phyloP scores from a whole-genome alignment of 495 filamentous ascomycete genomes.

The Penicillium paradoxum region DNA sequence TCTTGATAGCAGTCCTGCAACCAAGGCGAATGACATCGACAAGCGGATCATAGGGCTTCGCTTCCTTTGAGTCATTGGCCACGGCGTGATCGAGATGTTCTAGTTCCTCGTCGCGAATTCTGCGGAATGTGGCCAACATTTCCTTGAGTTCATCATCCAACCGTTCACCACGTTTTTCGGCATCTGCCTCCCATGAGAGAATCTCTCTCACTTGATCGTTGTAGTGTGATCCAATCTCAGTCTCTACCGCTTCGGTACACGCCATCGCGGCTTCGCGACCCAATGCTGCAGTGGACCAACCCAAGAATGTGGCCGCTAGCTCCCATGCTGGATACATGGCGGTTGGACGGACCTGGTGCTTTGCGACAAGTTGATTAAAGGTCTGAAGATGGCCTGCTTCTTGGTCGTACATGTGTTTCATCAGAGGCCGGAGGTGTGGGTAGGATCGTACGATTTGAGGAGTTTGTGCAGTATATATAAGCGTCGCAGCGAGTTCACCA shows the following conservation, averaged over 20 bases:
- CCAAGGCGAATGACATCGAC: conserved; percentile 85
- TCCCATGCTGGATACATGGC: conserved; percentile 92
- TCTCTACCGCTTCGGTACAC: conserved; percentile 97
- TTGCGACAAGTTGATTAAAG: conserved; percentile 79
- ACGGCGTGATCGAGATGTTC: conserved; percentile 96
- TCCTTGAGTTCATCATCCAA: conserved; percentile 72
- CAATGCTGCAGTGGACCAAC: conserved; percentile 85
- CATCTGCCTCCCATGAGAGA: conserved; percentile 70
- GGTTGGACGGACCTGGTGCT: conserved; percentile 88
- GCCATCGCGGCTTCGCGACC: conserved; percentile 96
- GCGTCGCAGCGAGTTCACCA: conserved; percentile 78
- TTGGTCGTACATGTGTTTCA: conserved; percentile 98
- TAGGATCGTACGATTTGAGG: conserved; percentile 69
- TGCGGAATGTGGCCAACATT: conserved; percentile 66
- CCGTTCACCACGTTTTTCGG: conserved; percentile 61
- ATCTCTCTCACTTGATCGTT: conserved; percentile 83
- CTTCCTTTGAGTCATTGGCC: conserved; percentile 83
- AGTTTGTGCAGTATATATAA: conserved; percentile 80
- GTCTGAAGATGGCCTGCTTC: conserved; percentile 79
- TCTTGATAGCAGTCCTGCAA: conserved; percentile 87
- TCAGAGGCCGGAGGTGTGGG: conserved; percentile 79
- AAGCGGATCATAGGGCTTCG: conserved; percentile 79
- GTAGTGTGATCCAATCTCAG: conserved; percentile 94
- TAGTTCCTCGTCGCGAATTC: conserved; percentile 91
- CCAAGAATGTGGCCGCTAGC: conserved; percentile 74